Base-by-base conservation (phyloP, 495 filamentous ascomycete genomes). In the Penicillium waksmanii region DNA sequence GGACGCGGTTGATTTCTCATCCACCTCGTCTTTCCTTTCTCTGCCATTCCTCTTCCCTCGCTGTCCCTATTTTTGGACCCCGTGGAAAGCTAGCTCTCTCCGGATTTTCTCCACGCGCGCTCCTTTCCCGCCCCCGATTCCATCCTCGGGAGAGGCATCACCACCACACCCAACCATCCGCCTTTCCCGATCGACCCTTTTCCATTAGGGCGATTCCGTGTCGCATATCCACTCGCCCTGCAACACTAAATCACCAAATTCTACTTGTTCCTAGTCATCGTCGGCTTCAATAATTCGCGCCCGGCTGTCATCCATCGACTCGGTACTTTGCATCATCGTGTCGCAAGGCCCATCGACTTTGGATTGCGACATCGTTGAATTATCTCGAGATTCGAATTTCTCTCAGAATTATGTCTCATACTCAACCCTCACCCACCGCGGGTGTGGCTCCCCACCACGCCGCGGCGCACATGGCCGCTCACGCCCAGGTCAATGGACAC, bases 401-500 rank as follows among this genome's bases (percentile, higher is more conserved):
- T 40, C 33, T 60, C 31, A 42, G 49, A 19, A 67, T 51, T 25
- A 81, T 81, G 78, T 75, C 78, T 62, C 80, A 83, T 63, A 81
- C 79, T 42, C 80, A 83, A 65, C 79, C 80, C 21, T 79, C 80
- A n/a, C 80, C 82, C 34, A 82, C 82, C 34, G 73, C 74, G 44
- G 78, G 69, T 23, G 77, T 81, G 3, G 72, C 80, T 25, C 77
- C 78, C 58, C 76, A 80, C 52, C 81, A 83, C 73, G 55, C 59
- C 19, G 63, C 56, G 13, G 63, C 77, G 43, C 78, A 78, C 59
- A 70, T 79, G 52, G 72, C 78, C 3, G 76, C 76, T 31, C 81
- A 83, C 50, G 73, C 77, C 18, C 78, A 80, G 58, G 78, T 78
- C 61, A 84, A 84, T 63, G 80, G 82, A 11, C 79, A 82, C 55